Evolutionary conservation across 345 rosid species (phyloP).

Genomic region (Balakata baccata): DNA sequence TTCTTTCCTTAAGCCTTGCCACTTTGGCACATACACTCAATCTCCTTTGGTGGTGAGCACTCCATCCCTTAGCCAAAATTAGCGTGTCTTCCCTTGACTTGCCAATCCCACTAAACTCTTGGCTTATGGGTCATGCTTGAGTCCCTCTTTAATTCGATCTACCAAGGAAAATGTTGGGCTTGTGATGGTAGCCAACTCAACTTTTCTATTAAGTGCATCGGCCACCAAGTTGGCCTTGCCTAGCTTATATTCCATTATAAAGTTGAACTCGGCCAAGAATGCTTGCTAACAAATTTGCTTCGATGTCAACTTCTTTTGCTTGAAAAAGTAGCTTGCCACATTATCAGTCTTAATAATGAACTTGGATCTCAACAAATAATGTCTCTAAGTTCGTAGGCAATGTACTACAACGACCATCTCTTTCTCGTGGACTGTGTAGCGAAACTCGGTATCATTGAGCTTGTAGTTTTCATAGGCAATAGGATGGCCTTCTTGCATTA

Average conservation of each 20-base stretch:
- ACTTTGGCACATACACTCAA: not conserved
- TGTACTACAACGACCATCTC: not conserved
- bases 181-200: not conserved
- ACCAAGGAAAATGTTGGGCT: not conserved
- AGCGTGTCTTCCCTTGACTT: not conserved
- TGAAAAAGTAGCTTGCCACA: not conserved
- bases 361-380: not conserved
- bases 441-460: not conserved
- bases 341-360: not conserved
- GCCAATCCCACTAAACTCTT: no score
- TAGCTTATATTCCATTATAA: not conserved
- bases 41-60: not conserved
- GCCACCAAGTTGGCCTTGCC: not conserved
- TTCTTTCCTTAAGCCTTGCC: not conserved
- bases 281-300: not conserved
- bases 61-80: not conserved
- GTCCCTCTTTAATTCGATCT: not conserved
- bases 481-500: not conserved
- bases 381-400: not conserved
- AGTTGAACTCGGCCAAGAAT: not conserved
- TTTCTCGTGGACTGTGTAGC: not conserved
- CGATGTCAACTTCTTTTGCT: not conserved
- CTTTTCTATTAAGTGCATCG: not conserved
- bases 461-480: not conserved
- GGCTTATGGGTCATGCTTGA: not conserved